Evolutionary conservation across 2,329 filamentous ascomycete genomes (phyloP).

Genomic region (Colletotrichum sp.): DNA sequence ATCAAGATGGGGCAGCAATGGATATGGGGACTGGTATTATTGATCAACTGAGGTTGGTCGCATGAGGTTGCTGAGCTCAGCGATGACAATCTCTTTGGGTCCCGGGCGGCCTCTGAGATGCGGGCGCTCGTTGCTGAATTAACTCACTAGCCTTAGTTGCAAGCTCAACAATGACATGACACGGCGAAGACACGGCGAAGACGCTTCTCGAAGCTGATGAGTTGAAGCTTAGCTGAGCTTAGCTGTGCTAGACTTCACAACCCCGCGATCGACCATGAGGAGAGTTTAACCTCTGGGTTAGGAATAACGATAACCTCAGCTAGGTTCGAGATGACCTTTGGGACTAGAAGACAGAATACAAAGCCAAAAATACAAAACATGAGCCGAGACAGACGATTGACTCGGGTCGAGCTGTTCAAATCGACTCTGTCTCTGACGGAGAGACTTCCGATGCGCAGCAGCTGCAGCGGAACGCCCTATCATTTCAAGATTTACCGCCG

Average conservation of each 20-base stretch:
- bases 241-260: not conserved
- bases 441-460: not conserved
- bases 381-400: constrained; percentile 8
- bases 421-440: not conserved
- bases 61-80: not conserved
- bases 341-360: not conserved
- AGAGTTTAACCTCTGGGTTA: not conserved
- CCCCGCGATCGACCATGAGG: not conserved
- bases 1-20: not conserved
- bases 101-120: not conserved
- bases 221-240: not conserved
- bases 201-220: not conserved
- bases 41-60: not conserved
- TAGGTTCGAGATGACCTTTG: not conserved
- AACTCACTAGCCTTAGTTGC: not conserved
- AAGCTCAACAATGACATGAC: not conserved
- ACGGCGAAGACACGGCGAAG: not conserved
- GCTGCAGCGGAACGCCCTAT: not conserved
- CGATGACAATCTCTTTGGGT: not conserved
- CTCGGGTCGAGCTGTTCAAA: not conserved
- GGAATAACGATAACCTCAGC: not conserved
- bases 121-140: not conserved
- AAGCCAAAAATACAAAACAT: not conserved
- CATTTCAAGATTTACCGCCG: not conserved
- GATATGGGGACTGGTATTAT: not conserved